Base-by-base conservation (phyloP, 352 stramenopile species). In the Globisporangium alternatum region DNA sequence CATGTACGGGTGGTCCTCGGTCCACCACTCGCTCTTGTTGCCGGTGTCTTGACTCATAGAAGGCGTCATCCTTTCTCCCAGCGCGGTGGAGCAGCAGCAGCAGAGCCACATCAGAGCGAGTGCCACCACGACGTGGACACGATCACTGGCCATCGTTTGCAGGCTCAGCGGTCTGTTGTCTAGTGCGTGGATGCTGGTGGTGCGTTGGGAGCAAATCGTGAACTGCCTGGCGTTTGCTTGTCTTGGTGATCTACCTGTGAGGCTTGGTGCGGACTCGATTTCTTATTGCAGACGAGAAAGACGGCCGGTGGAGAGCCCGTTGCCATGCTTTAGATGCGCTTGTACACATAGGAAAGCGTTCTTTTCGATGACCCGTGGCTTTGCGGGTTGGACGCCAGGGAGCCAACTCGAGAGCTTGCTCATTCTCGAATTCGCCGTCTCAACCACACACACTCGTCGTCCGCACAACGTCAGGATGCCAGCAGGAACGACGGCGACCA, bases 1-100 rank as follows among this genome's bases (percentile, higher is more conserved):
- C 49, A 67, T 70, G 62, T 81, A 80, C 55, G 71, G 71, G n/a
- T 80, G 67, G 57, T 87, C 78, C 65, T 75, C 64, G 2, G 58
- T 69, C 81, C 81, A 88, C 60, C 74, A 80, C 6, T 77, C 60
- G 39, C 60, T 74, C 13, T 65, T 48, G 55, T 75, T 53, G 8
- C 25, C 64, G 1, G 39, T 54, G 25, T 17, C 30, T 37, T 30
- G 45, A 31, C 45, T 31, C 47, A 13, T 31, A 12, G 48, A 30
- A 22, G 25, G 25, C 7, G 22, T 56, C 7, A 22, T 48, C 9
- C 19, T 19, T 13, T 1, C 12, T 25, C 15, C 44, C 6, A 41
- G 15, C 43, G n/a, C 19, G 7, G 10, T 28, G 28, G 12, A 39
- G 19, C 37, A 52, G 17, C 43, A 54, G 31, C 30, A 35, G 31